These are phyloP conservation scores for Metarhizium guizhouense DNA, from an alignment of 2,329 filamentous ascomycete genomes.

Conservation along the genomic window DNA sequence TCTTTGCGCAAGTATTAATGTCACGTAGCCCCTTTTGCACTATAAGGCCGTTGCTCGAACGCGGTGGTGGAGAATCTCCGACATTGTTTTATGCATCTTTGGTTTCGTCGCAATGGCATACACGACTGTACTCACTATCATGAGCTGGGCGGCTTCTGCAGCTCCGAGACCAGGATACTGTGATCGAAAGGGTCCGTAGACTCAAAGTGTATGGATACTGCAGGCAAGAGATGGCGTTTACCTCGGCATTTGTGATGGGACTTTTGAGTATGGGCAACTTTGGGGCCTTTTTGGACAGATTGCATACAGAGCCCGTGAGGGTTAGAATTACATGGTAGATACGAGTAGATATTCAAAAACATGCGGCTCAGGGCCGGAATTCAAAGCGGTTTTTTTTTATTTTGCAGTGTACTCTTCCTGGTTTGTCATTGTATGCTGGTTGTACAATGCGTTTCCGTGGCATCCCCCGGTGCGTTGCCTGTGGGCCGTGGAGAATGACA, in stretches of 20 bases:
- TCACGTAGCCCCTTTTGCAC: slow-evolving; percentile 75
- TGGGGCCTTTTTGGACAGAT: background rate
- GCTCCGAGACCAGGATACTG: slow-evolving; percentile 45
- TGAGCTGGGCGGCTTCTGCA: slow-evolving; percentile 68
- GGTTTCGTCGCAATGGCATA: slow-evolving; percentile 85
- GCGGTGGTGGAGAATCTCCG: slow-evolving; percentile 57
- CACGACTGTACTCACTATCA: slow-evolving; percentile 77
- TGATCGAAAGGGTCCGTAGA: slow-evolving; percentile 26
- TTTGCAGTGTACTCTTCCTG: no score
- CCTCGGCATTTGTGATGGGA: background rate
- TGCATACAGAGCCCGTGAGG: slow-evolving; percentile 3
- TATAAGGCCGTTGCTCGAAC: slow-evolving; percentile 69
- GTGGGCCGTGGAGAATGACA: background rate
- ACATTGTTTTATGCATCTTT: slow-evolving; percentile 71
- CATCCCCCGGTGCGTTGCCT: background rate
- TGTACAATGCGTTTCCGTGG: no score
- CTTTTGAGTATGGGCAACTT: background rate
- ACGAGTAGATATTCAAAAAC: background rate
- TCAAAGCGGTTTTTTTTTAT: no score
- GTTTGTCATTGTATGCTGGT: no score
- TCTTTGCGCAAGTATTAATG: slow-evolving; percentile 1
- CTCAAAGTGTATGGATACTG: background rate
- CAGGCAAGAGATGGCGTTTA: background rate
- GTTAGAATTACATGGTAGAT: slow-evolving; percentile 4
- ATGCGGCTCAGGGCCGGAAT: background rate